Evolutionary conservation across 352 stramenopile genomes (phyloP).

Genomic region (Pseudoperonospora humuli): DNA sequence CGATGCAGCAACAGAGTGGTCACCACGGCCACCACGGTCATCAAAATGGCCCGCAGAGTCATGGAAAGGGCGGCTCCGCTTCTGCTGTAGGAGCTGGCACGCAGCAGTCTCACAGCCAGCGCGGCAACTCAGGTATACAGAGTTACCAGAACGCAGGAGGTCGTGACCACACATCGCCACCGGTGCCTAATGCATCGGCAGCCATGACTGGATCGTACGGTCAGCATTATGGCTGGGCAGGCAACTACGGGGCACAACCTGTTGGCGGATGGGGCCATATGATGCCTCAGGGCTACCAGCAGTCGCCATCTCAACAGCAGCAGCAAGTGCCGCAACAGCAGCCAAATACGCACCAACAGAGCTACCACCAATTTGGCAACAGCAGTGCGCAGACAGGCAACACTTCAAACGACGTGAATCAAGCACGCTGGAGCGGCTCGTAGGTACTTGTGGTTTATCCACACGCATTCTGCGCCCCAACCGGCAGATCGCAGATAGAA

Average conservation of each 20-base stretch:
- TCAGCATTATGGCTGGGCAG: constrained; percentile 76
- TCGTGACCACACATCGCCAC: constrained; percentile 56
- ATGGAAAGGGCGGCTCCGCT: constrained; percentile 47
- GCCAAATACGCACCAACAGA: constrained; percentile 59
- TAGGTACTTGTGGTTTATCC: constrained; percentile 24
- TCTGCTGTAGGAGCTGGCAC: constrained; percentile 27
- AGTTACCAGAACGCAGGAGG: constrained; percentile 44
- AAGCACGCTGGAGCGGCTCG: constrained; percentile 69
- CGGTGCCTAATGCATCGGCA: constrained; percentile 58
- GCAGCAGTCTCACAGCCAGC: constrained; percentile 48
- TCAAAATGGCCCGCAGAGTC: constrained; percentile 49
- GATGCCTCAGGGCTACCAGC: constrained; percentile 79
- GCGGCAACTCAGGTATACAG: constrained; percentile 44
- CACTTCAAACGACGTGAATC: constrained; percentile 40
- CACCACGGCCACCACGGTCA: constrained; percentile 50
- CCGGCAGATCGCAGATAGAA: constrained; percentile 18
- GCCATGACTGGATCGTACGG: constrained; percentile 52
- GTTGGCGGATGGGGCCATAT: constrained; percentile 76
- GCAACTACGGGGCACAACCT: constrained; percentile 65
- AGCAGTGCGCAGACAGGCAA: constrained; percentile 40
- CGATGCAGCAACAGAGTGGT: constrained; percentile 37
- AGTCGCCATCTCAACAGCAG: constrained; percentile 46
- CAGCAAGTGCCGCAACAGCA: constrained; percentile 50
- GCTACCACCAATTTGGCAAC: constrained; percentile 71
- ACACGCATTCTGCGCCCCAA: constrained; percentile 11